Base-by-base conservation (phyloP, 768 basidiomycete species). In the Panaeolus cyanescens region DNA sequence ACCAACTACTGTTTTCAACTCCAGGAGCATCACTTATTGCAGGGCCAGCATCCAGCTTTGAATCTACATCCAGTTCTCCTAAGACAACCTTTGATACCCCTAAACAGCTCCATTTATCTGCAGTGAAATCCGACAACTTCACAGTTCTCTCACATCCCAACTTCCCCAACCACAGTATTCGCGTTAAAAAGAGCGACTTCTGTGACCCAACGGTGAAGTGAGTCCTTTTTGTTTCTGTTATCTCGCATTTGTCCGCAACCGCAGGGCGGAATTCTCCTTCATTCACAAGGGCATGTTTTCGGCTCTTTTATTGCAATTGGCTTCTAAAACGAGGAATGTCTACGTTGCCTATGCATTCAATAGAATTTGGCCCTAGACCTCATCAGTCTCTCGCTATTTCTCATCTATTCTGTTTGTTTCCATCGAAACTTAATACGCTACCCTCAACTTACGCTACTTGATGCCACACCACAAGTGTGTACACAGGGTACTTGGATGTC, bases 171-270 rank as follows among this genome's bases (percentile, higher is more conserved):
- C 81, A 87, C 60, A 75, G 78, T 54, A 79, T 88, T 40, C 80
- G 87, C 37, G 72, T 89, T 64, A 88, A 87, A 76, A 86, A 85
- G 71, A 83, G 75, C 34, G 67, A 76, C 55, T 88, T 88, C 67
- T 88, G 87, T 64, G 86, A 88, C 68, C 80, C 84, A 13, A 88
- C 86, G 15, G 86, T 88, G 39, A 84, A 83, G 85, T 85, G 66
- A 71, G 72, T 76, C 67, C 13, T n/a, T n/a, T 20, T 62, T 25
- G 32, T 58, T 30, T 20, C 25, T 33, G n/a, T n/a, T 37, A 36
- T 5, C 25, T 25, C 12, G 33, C 33, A 34, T 50, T 12, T 13
- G 1, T 3, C 22, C 12, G 10, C 20, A 42, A 50, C 25, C 10
- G 45, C 7, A 5, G 12, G 19, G 4, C 10, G 13, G 28, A 28